Evolutionary conservation across 352 stramenopile genomes (phyloP).

Genomic region (Lagenidium sp.): DNA sequence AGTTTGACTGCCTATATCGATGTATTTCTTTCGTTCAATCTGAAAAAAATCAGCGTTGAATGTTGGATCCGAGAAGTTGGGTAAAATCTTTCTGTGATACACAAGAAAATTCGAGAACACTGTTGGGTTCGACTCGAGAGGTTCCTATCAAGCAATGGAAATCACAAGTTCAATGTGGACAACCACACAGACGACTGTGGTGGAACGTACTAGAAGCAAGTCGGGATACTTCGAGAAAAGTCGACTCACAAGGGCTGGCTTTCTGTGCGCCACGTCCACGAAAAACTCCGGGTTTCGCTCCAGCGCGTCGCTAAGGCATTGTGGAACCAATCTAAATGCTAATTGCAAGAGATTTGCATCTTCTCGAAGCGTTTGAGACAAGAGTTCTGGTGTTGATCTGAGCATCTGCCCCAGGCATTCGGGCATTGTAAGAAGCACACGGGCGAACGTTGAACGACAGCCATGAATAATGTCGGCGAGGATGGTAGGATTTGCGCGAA

Average conservation of each 20-base stretch:
- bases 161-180: neutral
- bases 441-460: conserved; percentile 26
- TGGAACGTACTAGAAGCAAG: conserved; percentile 35
- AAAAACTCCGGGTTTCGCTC: conserved; percentile 59
- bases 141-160: conserved; percentile 25
- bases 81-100: conserved; percentile 44
- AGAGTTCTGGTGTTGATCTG: conserved; percentile 33
- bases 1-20: conserved; percentile 27
- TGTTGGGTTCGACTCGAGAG: conserved; percentile 55
- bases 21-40: conserved; percentile 32
- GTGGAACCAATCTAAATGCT: conserved; percentile 41
- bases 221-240: conserved; percentile 63
- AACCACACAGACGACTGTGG: neutral
- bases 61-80: conserved; percentile 40
- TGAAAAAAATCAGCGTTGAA: conserved; percentile 49
- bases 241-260: conserved; percentile 39
- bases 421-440: conserved; percentile 29
- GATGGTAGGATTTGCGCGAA: conserved; percentile 47
- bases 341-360: conserved; percentile 32
- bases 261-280: conserved; percentile 57
- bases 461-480: conserved; percentile 40
- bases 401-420: conserved; percentile 38
- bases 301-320: conserved; percentile 46
- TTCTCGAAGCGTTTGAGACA: conserved; percentile 39
- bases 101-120: conserved; percentile 63